Conservation (phyloP, 305 asterid genomes). For the Coffea humblotiana region DNA sequence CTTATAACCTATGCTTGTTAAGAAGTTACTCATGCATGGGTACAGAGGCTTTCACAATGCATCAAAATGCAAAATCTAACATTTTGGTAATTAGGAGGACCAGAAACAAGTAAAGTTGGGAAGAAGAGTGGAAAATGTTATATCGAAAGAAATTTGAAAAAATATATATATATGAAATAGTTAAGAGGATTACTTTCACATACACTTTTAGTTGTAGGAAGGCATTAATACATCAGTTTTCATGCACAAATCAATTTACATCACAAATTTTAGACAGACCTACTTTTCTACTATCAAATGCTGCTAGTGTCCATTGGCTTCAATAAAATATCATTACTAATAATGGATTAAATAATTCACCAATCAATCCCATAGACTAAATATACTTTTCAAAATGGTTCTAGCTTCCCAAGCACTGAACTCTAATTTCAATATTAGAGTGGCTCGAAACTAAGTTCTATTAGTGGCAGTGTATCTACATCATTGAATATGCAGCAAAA, state of each 20-base stretch:
- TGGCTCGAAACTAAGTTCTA: too few species aligned
- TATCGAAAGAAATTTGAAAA: not conserved
- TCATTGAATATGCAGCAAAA: not conserved
- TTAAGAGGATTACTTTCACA: not conserved
- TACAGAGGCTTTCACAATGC: not conserved
- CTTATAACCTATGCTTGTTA: not conserved
- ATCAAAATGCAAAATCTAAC: not conserved
- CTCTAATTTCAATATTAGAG: too few species aligned
- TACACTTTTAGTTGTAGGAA: not conserved
- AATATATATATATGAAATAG: not conserved
- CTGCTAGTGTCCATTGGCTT: not conserved
- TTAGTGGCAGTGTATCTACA: not conserved
- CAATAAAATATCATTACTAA: not conserved
- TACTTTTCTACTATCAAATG: not conserved
- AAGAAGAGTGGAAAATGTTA: not conserved
- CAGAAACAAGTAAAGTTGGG: not conserved
- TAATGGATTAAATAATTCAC: not conserved
- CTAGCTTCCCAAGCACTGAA: too few species aligned
- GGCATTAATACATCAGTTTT: not conserved
- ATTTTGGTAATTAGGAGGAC: not conserved
- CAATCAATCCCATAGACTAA: not conserved
- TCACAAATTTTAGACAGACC: not conserved
- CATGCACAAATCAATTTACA: not conserved
- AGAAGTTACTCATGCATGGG: not conserved
- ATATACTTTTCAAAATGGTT: not conserved